phyloP scores from a whole-genome alignment of 2,329 filamentous ascomycete species.

The Monilinia fructigena region DNA sequence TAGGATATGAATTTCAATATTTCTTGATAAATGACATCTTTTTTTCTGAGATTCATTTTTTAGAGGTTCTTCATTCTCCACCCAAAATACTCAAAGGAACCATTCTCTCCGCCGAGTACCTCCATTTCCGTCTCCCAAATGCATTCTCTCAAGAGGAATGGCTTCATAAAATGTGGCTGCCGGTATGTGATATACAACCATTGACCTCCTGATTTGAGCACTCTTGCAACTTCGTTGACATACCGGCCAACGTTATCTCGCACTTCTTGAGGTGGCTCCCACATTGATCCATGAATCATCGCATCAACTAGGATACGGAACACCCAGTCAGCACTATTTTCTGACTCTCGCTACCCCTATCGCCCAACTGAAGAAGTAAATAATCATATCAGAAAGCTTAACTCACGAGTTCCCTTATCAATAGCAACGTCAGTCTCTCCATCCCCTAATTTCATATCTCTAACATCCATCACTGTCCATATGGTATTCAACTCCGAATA shows the following conservation, averaged over 20 bases:
- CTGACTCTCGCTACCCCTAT: too few relatives aligned
- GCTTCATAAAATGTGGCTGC: slow-evolving; percentile 54
- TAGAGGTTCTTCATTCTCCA: slow-evolving; percentile 11
- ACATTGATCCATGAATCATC: slow-evolving; percentile 52
- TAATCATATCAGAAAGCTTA: too few relatives aligned
- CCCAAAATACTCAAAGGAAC: slow-evolving; percentile 15
- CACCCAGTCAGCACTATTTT: too few relatives aligned
- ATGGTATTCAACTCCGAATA: too few relatives aligned
- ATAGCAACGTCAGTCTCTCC: slow-evolving; percentile 54
- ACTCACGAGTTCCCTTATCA: slow-evolving; percentile 50
- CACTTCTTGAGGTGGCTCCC: slow-evolving; percentile 52
- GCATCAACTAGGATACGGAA: slow-evolving; percentile 40
- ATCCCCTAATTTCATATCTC: slow-evolving; percentile 48
- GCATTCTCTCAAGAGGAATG: slow-evolving; percentile 25
- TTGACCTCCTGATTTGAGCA: slow-evolving; percentile 48
- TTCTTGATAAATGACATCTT: too few relatives aligned
- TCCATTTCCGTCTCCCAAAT: slow-evolving; percentile 20
- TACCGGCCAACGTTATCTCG: slow-evolving; percentile 49
- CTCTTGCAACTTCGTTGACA: slow-evolving; percentile 49
- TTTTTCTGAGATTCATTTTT: background rate
- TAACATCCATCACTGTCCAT: slow-evolving; percentile 25
- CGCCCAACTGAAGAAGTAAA: too few relatives aligned
- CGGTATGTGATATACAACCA: slow-evolving; percentile 56
- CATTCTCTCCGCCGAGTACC: slow-evolving; percentile 11
- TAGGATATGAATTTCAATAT: too few relatives aligned